These are phyloP conservation scores for Tympanopsis confertula DNA, from an alignment of 2,329 filamentous ascomycete species.

Conservation along the genomic window DNA sequence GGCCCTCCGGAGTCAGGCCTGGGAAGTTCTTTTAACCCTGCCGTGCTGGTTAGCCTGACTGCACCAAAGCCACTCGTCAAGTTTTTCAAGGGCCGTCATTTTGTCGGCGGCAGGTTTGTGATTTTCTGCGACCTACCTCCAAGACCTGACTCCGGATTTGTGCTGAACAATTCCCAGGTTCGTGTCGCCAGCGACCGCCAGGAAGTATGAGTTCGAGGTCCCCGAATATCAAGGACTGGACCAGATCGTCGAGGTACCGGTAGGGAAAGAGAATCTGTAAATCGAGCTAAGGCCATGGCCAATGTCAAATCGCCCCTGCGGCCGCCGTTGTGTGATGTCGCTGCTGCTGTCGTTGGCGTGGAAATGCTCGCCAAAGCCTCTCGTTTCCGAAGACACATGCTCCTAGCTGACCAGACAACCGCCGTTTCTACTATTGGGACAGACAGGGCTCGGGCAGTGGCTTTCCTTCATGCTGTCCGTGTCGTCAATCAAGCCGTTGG, in stretches of 20 bases:
- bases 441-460: slow-evolving; percentile 45
- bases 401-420: slow-evolving; percentile 41
- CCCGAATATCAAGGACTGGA: slow-evolving; percentile 77
- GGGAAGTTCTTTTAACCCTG: slow-evolving; percentile 71
- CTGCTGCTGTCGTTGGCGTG: slow-evolving; percentile 1
- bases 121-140: slow-evolving; percentile 4
- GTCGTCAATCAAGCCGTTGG: slow-evolving; percentile 24
- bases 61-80: slow-evolving; percentile 84
- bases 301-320: neutral
- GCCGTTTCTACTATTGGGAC: slow-evolving; percentile 43
- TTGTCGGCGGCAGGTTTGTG: slow-evolving; percentile 69
- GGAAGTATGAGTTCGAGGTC: slow-evolving; percentile 76
- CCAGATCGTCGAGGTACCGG: slow-evolving; percentile 69
- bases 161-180: slow-evolving; percentile 42
- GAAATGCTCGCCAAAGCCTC: slow-evolving; percentile 1
- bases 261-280: slow-evolving; percentile 39
- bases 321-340: neutral
- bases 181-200: slow-evolving; percentile 62
- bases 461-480: slow-evolving; percentile 36
- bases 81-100: slow-evolving; percentile 78
- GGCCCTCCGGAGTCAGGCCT: slow-evolving; percentile 70
- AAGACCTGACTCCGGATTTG: neutral
- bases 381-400: slow-evolving; percentile 3
- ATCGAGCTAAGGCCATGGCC: neutral
- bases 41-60: slow-evolving; percentile 73